Base-by-base conservation (phyloP, 345 rosid genomes). In the Hibiscus mutabilis region DNA sequence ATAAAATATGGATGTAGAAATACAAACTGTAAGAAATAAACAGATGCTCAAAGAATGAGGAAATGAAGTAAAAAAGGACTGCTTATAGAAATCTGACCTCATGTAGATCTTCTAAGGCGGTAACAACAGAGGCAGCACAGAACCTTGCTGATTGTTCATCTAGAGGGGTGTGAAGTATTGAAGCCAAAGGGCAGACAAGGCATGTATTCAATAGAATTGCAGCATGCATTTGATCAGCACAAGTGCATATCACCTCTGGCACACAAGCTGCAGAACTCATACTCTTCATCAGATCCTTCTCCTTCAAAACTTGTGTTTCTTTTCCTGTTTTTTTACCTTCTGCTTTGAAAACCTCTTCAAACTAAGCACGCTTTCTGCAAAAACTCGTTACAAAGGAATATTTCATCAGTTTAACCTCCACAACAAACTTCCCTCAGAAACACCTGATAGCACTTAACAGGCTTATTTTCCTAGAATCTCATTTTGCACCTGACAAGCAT, bases 341-440 rank as follows among this genome's bases (percentile, higher is more conserved):
- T 83, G 82, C 89, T 88, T 93, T 44, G 88, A 88, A 79, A 80
- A 93, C 73, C 98, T 89, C 84, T 89, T 93, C 87, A 91, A 82
- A 84, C 90, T 88, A 46, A 87, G 84, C 77, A 84, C 21, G 68
- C 66, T 82, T 74, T 82, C 91, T 90, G 86, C 52, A 81, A 69
- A 73, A 65, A 0, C 3, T 61, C 29, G 64, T 61, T 29, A 55
- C 6, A 58, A 58, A 73, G 47, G 10, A 57, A 60, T 22, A 62
- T 56, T 77, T 35, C 40, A 35, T 35, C 9, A 35, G 40, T 35
- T 35, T 35, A 6, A 35, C 9, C 40, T 35, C 47, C 40, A 62
- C 74, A 67, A 81, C 42, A 71, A 49, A 60, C 68, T 61, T 60
- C 53, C 60, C 14, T 40, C 3, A 25, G 27, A 24, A 66, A 46